Percentiles rank a stretch among this genome's conserved stretches.
phyloP scores from a whole-genome alignment of 495 filamentous ascomycete genomes.

The Aspergillus carlsbadensis region DNA sequence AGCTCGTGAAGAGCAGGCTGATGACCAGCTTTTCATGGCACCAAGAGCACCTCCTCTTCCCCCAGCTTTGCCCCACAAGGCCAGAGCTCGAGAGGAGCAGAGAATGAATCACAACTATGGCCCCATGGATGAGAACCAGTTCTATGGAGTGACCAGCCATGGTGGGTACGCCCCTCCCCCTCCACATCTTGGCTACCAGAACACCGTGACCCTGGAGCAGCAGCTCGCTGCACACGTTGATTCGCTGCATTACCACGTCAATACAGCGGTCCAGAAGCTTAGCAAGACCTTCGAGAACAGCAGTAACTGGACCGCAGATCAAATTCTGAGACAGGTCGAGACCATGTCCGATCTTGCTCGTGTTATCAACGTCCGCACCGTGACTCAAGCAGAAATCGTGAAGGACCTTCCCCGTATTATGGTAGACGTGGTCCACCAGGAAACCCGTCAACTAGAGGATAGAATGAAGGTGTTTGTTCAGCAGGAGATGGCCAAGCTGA shows the following conservation, averaged over 20 bases:
- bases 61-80: background rate
- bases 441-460: conserved; percentile 13
- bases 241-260: conserved; percentile 23
- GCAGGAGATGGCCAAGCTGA: conserved; percentile 14
- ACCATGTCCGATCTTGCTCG: conserved; percentile 14
- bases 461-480: conserved; percentile 12
- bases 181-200: conserved; percentile 24
- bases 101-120: background rate
- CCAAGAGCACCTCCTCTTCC: background rate
- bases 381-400: conserved; percentile 10
- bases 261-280: conserved; percentile 11
- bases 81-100: conserved; percentile 2
- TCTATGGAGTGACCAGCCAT: conserved; percentile 18
- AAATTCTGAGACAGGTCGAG: conserved; percentile 21
- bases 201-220: conserved; percentile 25
- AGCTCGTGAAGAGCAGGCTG: background rate
- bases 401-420: conserved; percentile 12
- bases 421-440: conserved; percentile 9
- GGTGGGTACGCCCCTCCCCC: conserved; percentile 27
- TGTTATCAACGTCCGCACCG: conserved; percentile 12
- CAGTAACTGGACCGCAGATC: conserved; percentile 22
- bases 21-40: conserved; percentile 1
- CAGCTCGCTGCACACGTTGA: conserved; percentile 19
- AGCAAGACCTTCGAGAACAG: conserved; percentile 16
- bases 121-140: background rate